Conservation (phyloP, 495 filamentous ascomycete species). For the Penicillium pulvis region DNA sequence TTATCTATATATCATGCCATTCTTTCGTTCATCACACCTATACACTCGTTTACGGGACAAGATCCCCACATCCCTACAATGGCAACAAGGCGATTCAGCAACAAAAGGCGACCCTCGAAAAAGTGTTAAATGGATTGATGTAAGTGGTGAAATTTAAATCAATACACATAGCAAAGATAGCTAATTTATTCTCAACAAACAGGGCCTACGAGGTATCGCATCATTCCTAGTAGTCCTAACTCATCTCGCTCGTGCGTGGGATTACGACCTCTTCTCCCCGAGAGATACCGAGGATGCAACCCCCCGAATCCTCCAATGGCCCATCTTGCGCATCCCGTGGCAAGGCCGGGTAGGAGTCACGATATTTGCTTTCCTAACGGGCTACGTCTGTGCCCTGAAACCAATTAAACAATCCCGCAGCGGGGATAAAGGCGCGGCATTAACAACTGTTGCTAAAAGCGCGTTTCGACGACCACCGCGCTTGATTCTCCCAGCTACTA, state of each 20-base stretch:
- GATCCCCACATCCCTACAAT: slow-evolving; percentile 29
- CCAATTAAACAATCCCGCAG: slow-evolving; percentile 60
- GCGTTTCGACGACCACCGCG: slow-evolving; percentile 66
- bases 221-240: slow-evolving; percentile 68
- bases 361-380: slow-evolving; percentile 68
- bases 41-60: slow-evolving; percentile 40
- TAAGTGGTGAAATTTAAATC: slow-evolving; percentile 33
- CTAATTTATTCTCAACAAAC: background rate
- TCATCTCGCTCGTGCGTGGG: slow-evolving; percentile 64
- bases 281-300: slow-evolving; percentile 46
- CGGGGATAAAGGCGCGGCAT: slow-evolving; percentile 55
- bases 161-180: slow-evolving; percentile 26
- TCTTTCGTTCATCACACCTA: slow-evolving; percentile 25
- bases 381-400: slow-evolving; percentile 69
- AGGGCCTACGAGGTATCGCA: slow-evolving; percentile 68
- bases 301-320: slow-evolving; percentile 60
- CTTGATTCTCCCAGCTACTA: slow-evolving; percentile 61
- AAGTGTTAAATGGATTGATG: slow-evolving; percentile 74
- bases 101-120: slow-evolving; percentile 49
- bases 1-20: slow-evolving; percentile 22
- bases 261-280: slow-evolving; percentile 60
- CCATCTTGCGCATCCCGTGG: slow-evolving; percentile 62
- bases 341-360: slow-evolving; percentile 68
- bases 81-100: slow-evolving; percentile 29
- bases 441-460: slow-evolving; percentile 58